Conservation (phyloP, 108 stramenopile species). For the Pseudonitzschia pungens region DNA sequence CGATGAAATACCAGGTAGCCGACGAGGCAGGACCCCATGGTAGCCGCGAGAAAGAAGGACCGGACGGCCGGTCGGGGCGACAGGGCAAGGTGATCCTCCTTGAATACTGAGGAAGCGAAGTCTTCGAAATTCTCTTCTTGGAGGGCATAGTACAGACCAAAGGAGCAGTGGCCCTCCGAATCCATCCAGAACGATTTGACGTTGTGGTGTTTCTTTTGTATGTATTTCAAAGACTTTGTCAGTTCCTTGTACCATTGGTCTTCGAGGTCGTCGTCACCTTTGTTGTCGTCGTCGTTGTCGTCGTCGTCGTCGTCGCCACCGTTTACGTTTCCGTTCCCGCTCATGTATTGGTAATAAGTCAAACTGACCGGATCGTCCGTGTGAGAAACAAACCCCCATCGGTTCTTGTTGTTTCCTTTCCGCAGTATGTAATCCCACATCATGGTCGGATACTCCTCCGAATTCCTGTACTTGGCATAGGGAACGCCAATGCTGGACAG, state of each 20-base stretch:
- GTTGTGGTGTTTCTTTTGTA: slow-evolving; percentile 45
- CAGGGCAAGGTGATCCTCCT: slow-evolving; percentile 32
- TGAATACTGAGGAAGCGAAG: slow-evolving; percentile 41
- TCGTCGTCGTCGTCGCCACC: slow-evolving; percentile 9
- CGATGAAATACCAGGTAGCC: neutral
- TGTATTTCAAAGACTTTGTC: slow-evolving; percentile 24
- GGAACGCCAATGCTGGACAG: slow-evolving; percentile 45
- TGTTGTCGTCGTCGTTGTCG: neutral
- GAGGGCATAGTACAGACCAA: slow-evolving; percentile 55
- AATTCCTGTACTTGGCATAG: slow-evolving; percentile 37
- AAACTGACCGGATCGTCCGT: slow-evolving; percentile 47
- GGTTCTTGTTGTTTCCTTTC: slow-evolving; percentile 41
- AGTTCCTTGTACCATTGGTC: slow-evolving; percentile 45
- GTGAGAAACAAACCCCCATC: slow-evolving; percentile 57
- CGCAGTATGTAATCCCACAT: slow-evolving; percentile 46
- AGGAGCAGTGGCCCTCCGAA: slow-evolving; percentile 52
- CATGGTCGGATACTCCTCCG: slow-evolving; percentile 40
- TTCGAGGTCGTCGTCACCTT: slow-evolving; percentile 3
- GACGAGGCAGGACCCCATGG: neutral
- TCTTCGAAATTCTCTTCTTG: slow-evolving; percentile 36
- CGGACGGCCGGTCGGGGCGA: slow-evolving; percentile 18
- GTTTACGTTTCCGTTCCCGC: slow-evolving; percentile 14
- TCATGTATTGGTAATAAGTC: slow-evolving; percentile 55
- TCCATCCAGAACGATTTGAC: slow-evolving; percentile 44
- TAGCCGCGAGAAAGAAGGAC: slow-evolving; percentile 21